Percentiles rank a stretch among this genome's conserved stretches.
phyloP scores from a whole-genome alignment of 768 basidiomycete genomes.

The Multifurca ochricompacta region DNA sequence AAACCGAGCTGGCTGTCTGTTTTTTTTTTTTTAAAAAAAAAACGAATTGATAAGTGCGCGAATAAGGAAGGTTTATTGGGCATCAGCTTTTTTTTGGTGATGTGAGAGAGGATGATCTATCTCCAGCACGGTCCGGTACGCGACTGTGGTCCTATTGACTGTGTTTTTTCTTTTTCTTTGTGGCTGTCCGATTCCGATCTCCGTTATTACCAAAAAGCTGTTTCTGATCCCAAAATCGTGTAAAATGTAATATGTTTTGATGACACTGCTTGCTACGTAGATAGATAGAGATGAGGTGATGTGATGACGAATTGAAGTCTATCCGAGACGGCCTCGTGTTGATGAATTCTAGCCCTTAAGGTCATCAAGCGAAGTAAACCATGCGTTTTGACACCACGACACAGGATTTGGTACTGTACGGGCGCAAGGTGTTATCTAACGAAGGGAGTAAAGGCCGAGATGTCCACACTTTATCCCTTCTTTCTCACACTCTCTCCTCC shows the following conservation, averaged over 20 bases:
- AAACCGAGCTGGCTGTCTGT: slow-evolving; percentile 13
- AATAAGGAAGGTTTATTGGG: no score
- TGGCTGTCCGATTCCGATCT: slow-evolving; percentile 11
- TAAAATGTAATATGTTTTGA: not conserved
- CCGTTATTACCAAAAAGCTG: not conserved
- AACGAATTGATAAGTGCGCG: no score
- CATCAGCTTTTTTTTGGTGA: no score
- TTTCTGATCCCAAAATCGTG: not conserved
- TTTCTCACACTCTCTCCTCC: no score
- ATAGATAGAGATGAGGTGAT: no score
- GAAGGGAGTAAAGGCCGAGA: not conserved
- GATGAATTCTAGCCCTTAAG: slow-evolving; percentile 1
- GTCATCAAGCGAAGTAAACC: slow-evolving; percentile 8
- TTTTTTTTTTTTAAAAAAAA: no score
- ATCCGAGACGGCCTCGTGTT: slow-evolving; percentile 6
- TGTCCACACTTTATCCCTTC: no score
- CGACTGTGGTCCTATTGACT: slow-evolving; percentile 10
- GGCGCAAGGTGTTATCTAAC: slow-evolving; percentile 6
- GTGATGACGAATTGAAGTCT: slow-evolving; percentile 8
- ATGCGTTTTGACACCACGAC: not conserved
- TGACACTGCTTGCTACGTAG: not conserved
- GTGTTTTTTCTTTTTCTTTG: not conserved
- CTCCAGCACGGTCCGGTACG: slow-evolving; percentile 11
- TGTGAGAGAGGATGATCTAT: not conserved
- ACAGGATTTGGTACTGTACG: not conserved